Evolutionary conservation across 352 stramenopile species (phyloP).

Genomic region (Globisporangium alternatum): DNA sequence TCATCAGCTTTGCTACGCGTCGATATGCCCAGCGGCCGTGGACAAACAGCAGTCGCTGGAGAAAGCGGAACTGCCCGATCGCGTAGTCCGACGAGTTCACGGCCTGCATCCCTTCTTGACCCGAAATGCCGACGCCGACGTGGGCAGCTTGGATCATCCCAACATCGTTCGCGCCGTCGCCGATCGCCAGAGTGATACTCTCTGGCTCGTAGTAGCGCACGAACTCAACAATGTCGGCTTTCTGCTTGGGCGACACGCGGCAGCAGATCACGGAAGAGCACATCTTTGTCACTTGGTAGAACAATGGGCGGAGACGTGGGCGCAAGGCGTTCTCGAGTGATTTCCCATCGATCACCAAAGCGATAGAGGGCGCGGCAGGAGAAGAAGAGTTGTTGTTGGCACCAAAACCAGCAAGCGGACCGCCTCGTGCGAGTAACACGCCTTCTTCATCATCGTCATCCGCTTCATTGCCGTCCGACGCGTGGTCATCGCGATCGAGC

Average conservation of each 20-base stretch:
- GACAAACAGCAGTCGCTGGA: slow-evolving; percentile 90
- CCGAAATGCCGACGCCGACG: slow-evolving; percentile 91
- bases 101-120: slow-evolving; percentile 90
- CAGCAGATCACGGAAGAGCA: slow-evolving; percentile 87
- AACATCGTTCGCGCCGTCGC: slow-evolving; percentile 97
- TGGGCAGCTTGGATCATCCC: slow-evolving; percentile 94
- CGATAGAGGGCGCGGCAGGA: slow-evolving; percentile 26
- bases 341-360: slow-evolving; percentile 93
- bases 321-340: slow-evolving; percentile 77
- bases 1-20: slow-evolving; percentile 90
- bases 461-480: background rate
- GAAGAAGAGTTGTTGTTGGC: too few relatives aligned
- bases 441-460: slow-evolving; percentile 7
- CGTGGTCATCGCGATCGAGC: slow-evolving; percentile 9
- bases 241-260: slow-evolving; percentile 87
- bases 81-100: slow-evolving; percentile 94
- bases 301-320: slow-evolving; percentile 42
- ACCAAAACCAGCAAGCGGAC: slow-evolving; percentile 3
- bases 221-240: slow-evolving; percentile 78
- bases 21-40: slow-evolving; percentile 92
- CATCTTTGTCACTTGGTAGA: slow-evolving; percentile 68
- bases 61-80: slow-evolving; percentile 92
- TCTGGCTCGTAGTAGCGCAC: slow-evolving; percentile 66
- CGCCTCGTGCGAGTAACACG: slow-evolving; percentile 1
- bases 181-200: slow-evolving; percentile 89